Base-by-base conservation (phyloP, 129 eudicot genomes). In the Arctium minus region DNA sequence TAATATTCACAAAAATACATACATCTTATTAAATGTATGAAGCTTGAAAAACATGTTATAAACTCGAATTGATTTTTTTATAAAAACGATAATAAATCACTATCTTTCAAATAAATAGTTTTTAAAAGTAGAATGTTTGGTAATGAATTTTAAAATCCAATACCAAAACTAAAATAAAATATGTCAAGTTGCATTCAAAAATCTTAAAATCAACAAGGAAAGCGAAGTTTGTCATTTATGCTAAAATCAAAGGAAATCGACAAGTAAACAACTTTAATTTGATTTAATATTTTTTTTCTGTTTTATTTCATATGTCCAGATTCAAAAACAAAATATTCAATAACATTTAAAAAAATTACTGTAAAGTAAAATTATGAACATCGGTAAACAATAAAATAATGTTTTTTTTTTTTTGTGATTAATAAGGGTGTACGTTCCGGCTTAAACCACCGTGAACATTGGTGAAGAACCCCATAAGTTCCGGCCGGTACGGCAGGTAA, bases 401-500 rank as follows among this genome's bases (percentile, higher is more conserved):
- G 8, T n/a, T 37, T 44, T 31, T 3, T 29, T 1, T 29, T 70
- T 37, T 71, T 27, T 8, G 1, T 32, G 3, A 72, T 84, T 82
- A 94, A 65, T 78, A 94, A 6, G 98, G 98, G 80, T 94, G 97
- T 10, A 94, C 94, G 56, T 94, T 94, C 73, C 76, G 90, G 72
- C 89, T 90, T 72, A 94, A 81, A 0, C 97, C 93, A 36, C 90
- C 88, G 71, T 92, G 85, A 11, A 90, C 94, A 78, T 87, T 94
- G 1, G 98, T 94, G 76, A 92, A 94, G 42, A 94, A 90, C 2
- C 98, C 98, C 79, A 89, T 86, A 9, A 89, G 73, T 53, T 89
- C 97, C 84, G 91, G 93, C 89, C 88, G 80, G 84, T 93, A 89
- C 12, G 93, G 97, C 67, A 90, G 68, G 83, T 93, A 88, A 75